A percentile compares a stretch with the other conserved stretches of the same genome.
Evolutionary conservation across 1,284 basidiomycete species (phyloP).

Genomic region (Fomitopsis schrenkii): DNA sequence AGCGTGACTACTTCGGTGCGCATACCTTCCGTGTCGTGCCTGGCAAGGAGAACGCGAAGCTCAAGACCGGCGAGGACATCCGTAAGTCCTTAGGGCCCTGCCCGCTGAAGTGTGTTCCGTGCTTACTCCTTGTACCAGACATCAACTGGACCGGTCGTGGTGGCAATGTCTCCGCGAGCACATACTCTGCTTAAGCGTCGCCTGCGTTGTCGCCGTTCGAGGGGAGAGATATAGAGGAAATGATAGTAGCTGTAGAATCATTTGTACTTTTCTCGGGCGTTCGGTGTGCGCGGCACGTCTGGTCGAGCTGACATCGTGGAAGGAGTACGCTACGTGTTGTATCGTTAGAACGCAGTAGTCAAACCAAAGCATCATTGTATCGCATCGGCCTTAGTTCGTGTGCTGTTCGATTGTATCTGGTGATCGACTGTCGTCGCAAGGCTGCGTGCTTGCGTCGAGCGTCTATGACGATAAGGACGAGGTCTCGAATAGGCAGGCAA

Average conservation of each 20-base stretch:
- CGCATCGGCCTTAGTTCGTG: no score
- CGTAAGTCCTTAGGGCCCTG: constrained; percentile 49
- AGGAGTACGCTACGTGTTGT: constrained; percentile 7
- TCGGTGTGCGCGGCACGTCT: not conserved
- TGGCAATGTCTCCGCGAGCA: constrained; percentile 88
- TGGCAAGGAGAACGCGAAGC: constrained; percentile 81
- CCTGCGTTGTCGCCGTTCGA: not conserved
- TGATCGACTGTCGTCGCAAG: not conserved
- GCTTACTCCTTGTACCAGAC: constrained; percentile 38
- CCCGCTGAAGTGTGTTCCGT: constrained; percentile 3
- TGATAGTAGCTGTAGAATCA: constrained; percentile 1
- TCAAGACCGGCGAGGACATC: constrained; percentile 83
- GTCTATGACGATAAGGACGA: not conserved
- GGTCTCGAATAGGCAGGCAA: constrained; percentile 4
- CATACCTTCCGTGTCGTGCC: constrained; percentile 93
- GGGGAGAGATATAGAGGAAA: not conserved
- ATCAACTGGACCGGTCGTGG: constrained; percentile 94
- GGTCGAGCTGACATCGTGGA: not conserved
- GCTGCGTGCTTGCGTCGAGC: not conserved
- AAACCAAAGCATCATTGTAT: not conserved
- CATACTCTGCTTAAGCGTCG: constrained; percentile 78
- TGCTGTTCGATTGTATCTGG: not conserved
- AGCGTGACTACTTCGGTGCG: constrained; percentile 92
- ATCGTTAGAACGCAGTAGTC: constrained; percentile 10
- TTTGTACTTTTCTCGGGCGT: constrained; percentile 6